Conservation (phyloP, 306 rosid genomes). For the Canavalia gladiata region DNA sequence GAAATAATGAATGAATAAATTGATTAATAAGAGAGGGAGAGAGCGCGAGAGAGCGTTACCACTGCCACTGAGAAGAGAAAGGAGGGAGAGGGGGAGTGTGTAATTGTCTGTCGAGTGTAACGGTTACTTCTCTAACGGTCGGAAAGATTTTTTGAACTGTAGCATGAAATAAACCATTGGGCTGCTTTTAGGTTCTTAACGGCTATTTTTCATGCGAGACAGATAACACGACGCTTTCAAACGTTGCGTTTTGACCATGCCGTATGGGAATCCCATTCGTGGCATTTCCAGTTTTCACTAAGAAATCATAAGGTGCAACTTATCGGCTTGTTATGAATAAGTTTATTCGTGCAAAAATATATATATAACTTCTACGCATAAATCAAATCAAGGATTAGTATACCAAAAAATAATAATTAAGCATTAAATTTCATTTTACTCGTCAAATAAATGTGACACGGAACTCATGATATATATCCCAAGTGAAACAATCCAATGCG, state of each 20-base stretch:
- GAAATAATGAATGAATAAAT: too few species aligned
- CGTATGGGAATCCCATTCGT: neutral
- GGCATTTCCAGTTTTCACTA: neutral
- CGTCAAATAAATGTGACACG: neutral
- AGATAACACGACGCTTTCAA: neutral
- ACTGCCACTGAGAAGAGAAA: neutral
- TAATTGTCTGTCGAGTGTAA: slow-evolving; percentile 44
- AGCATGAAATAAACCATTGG: neutral
- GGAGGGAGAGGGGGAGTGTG: slow-evolving; percentile 16
- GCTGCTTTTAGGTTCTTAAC: neutral
- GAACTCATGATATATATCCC: neutral
- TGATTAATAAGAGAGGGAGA: neutral
- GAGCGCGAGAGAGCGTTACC: neutral
- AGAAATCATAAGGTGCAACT: too few species aligned
- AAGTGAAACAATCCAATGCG: neutral
- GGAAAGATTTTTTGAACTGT: slow-evolving; percentile 41
- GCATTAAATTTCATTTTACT: neutral
- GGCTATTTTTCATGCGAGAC: slow-evolving; percentile 12
- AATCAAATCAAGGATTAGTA: neutral
- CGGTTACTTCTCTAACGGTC: slow-evolving; percentile 62
- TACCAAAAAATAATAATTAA: too few species aligned
- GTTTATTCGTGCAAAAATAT: neutral
- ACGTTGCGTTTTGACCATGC: neutral
- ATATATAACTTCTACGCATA: neutral
- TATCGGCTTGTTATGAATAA: too few species aligned